phyloP scores from a whole-genome alignment of 1,284 basidiomycete genomes.

The Trametes pubescens region DNA sequence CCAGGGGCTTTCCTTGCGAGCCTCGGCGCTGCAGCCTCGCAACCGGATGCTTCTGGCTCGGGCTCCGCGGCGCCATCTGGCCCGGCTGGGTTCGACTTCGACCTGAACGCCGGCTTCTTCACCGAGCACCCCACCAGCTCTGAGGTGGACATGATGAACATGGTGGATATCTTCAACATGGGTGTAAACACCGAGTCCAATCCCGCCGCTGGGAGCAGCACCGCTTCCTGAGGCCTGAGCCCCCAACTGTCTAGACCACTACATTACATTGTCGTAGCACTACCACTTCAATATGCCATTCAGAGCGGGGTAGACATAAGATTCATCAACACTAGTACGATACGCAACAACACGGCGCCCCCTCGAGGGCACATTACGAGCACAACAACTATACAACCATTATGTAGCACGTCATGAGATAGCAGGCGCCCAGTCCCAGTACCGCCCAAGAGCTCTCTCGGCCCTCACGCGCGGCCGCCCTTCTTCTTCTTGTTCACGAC shows the following conservation, averaged over 20 bases:
- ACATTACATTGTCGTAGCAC: slow-evolving; percentile 19
- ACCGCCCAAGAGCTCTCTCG: background rate
- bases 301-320: slow-evolving; percentile 23
- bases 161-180: slow-evolving; percentile 36
- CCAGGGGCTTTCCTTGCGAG: slow-evolving; percentile 50
- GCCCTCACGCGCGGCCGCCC: slow-evolving; percentile 58
- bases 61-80: background rate
- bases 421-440: slow-evolving; percentile 2
- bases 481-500: slow-evolving; percentile 95
- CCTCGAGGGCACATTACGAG: slow-evolving; percentile 25
- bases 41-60: slow-evolving; percentile 11
- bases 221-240: slow-evolving; percentile 9
- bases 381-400: slow-evolving; percentile 33
- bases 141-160: slow-evolving; percentile 31
- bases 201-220: background rate
- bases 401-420: slow-evolving; percentile 19
- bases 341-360: slow-evolving; percentile 25
- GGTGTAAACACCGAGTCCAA: slow-evolving; percentile 14
- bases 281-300: slow-evolving; percentile 5
- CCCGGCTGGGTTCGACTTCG: slow-evolving; percentile 29
- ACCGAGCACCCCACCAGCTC: background rate
- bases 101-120: slow-evolving; percentile 21
- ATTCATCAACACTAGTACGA: slow-evolving; percentile 22
- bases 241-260: background rate
- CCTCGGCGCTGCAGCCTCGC: slow-evolving; percentile 20